Percentiles rank a stretch among this genome's conserved stretches.
These are phyloP conservation scores for Picochlorum sp. DNA, from an alignment of 139 green algal genomes.

Conservation along the genomic window DNA sequence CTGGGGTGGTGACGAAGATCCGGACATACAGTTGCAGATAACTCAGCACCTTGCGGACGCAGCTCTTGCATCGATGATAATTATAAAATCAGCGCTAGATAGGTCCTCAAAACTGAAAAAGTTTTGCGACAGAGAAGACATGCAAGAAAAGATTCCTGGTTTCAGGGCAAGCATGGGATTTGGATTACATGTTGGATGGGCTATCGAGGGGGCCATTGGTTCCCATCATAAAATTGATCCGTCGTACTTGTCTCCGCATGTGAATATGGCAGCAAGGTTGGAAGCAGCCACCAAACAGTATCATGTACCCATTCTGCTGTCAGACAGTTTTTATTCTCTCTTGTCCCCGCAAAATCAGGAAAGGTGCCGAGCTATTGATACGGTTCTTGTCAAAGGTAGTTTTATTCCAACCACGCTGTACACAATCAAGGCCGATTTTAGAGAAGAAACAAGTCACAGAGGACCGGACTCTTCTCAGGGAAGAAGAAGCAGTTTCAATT, in stretches of 20 bases:
- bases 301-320: constrained; percentile 69
- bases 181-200: constrained; percentile 88
- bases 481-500: background rate
- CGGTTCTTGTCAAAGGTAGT: constrained; percentile 87
- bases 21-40: background rate
- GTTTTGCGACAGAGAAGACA: constrained; percentile 39
- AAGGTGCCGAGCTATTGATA: constrained; percentile 78
- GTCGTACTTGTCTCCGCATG: constrained; percentile 90
- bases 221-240: constrained; percentile 95
- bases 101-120: constrained; percentile 38
- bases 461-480: no score
- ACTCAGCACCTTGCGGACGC: constrained; percentile 56
- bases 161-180: constrained; percentile 82
- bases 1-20: background rate
- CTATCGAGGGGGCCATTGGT: constrained; percentile 93
- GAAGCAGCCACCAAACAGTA: constrained; percentile 93
- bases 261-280: constrained; percentile 93
- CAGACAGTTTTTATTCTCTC: constrained; percentile 61
- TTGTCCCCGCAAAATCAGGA: constrained; percentile 25
- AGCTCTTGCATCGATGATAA: constrained; percentile 80
- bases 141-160: constrained; percentile 67
- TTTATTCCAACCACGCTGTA: constrained; percentile 68
- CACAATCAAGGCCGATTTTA: constrained; percentile 60
- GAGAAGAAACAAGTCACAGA: background rate
- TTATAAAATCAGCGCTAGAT: constrained; percentile 73